Evolutionary conservation across 768 basidiomycete species (phyloP).

Genomic region (Phylloporus rhodoxanthus): DNA sequence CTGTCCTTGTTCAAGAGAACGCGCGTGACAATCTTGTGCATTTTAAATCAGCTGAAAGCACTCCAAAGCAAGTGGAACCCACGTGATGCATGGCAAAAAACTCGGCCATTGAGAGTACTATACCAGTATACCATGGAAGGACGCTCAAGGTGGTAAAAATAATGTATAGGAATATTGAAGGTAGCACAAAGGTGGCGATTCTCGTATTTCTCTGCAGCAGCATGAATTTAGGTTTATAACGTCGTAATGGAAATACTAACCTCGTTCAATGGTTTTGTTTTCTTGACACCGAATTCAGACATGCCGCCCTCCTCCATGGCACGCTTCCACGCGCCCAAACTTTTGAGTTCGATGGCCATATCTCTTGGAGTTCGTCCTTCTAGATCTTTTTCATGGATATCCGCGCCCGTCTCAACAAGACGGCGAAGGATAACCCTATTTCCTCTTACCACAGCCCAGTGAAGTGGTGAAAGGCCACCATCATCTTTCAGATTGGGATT

Average conservation of each 20-base stretch:
- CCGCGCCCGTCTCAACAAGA: slow-evolving; percentile 81
- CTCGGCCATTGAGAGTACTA: slow-evolving; percentile 76
- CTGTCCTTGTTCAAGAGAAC: slow-evolving; percentile 78
- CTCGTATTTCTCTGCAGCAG: slow-evolving; percentile 67
- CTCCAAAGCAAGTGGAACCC: slow-evolving; percentile 26
- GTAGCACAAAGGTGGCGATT: slow-evolving; percentile 70
- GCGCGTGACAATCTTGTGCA: slow-evolving; percentile 68
- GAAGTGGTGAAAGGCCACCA: slow-evolving; percentile 79
- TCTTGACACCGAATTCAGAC: slow-evolving; percentile 67
- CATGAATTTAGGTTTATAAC: slow-evolving; percentile 1
- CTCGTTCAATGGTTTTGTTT: slow-evolving; percentile 64
- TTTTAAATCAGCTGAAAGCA: slow-evolving; percentile 6
- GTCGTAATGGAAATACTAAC: slow-evolving; percentile 34
- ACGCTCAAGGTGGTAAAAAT: slow-evolving; percentile 80
- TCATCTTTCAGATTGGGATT: slow-evolving; percentile 73
- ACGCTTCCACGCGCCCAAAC: slow-evolving; percentile 81
- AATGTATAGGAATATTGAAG: slow-evolving; percentile 71
- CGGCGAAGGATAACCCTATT: slow-evolving; percentile 81
- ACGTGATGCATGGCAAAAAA: slow-evolving; percentile 95
- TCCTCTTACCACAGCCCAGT: slow-evolving; percentile 98
- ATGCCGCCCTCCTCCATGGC: slow-evolving; percentile 85
- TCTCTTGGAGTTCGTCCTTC: slow-evolving; percentile 86
- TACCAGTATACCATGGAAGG: slow-evolving; percentile 85
- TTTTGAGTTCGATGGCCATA: slow-evolving; percentile 93
- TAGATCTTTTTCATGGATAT: slow-evolving; percentile 72